phyloP scores from a whole-genome alignment of 1,139 yeast species.

The Geotrichum restrictum region DNA sequence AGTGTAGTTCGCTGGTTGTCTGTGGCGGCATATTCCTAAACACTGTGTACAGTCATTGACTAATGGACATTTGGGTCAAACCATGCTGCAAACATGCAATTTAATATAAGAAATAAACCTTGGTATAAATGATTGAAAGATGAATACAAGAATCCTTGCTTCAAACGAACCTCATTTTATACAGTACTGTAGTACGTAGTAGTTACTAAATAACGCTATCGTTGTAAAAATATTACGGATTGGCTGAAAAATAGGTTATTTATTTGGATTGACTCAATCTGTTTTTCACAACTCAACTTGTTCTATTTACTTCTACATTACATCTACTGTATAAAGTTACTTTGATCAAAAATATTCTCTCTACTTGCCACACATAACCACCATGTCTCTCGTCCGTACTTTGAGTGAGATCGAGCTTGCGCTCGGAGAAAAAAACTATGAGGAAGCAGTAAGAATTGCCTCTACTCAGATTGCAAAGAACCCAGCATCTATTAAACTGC shows the following conservation, averaged over 20 bases:
- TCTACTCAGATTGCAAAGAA: slow-evolving; percentile 37
- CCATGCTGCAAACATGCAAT: slow-evolving; percentile 74
- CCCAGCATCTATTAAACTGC: slow-evolving; percentile 46
- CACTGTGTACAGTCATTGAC: slow-evolving; percentile 83
- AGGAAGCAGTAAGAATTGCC: slow-evolving; percentile 40
- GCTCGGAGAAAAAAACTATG: slow-evolving; percentile 39
- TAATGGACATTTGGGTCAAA: slow-evolving; percentile 83
- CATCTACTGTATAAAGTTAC: too few relatives aligned
- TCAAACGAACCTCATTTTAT: not conserved
- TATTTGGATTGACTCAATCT: too few relatives aligned
- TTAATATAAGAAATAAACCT: too few relatives aligned
- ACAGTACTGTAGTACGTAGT: too few relatives aligned
- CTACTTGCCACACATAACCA: not conserved
- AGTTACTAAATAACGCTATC: too few relatives aligned
- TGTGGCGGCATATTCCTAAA: slow-evolving; percentile 86
- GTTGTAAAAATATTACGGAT: too few relatives aligned
- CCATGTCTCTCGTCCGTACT: not conserved
- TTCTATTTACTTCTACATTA: too few relatives aligned
- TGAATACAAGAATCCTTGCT: not conserved
- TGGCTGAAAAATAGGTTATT: not conserved
- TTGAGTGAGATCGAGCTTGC: slow-evolving; percentile 28
- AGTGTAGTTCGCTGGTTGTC: slow-evolving; percentile 36
- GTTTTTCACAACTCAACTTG: too few relatives aligned
- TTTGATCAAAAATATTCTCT: too few relatives aligned
- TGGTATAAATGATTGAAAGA: not conserved